Conservation (phyloP, 192 early-diverging fungal species). For the Umbelopsis vinacea region DNA sequence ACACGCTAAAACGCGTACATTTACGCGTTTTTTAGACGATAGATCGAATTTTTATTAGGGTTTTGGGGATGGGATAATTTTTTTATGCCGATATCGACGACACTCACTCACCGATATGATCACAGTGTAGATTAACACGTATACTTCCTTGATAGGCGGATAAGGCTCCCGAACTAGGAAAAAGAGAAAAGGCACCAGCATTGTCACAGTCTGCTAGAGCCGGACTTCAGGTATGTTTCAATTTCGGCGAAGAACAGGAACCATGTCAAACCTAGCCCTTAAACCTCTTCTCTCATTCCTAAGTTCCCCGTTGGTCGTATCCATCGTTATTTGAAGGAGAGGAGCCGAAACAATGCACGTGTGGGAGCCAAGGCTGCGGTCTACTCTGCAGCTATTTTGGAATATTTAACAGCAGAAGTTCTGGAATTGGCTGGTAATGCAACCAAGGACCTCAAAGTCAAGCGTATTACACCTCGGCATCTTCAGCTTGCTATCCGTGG, state of each 20-base stretch:
- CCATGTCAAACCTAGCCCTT: no score
- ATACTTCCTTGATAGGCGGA: slow-evolving; percentile 27
- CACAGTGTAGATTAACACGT: not conserved
- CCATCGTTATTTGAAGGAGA: slow-evolving; percentile 88
- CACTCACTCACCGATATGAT: not conserved
- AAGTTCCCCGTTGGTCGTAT: slow-evolving; percentile 96
- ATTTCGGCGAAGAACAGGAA: no score
- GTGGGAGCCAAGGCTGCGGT: slow-evolving; percentile 92
- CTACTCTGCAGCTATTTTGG: slow-evolving; percentile 89
- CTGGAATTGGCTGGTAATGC: slow-evolving; percentile 94
- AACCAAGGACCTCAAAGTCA: slow-evolving; percentile 88
- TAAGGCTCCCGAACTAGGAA: slow-evolving; percentile 26
- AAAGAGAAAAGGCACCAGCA: slow-evolving; percentile 52
- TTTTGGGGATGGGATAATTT: no score
- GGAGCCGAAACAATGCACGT: slow-evolving; percentile 78
- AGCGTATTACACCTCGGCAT: slow-evolving; percentile 89
- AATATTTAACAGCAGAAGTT: slow-evolving; percentile 93
- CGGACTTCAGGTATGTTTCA: slow-evolving; percentile 58
- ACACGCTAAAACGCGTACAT: not conserved
- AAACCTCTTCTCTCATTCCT: slow-evolving; percentile 18
- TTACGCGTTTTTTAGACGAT: not conserved
- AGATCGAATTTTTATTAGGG: not conserved
- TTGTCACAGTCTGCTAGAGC: slow-evolving; percentile 64
- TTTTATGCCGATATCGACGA: not conserved
- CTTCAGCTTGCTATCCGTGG: slow-evolving; percentile 91